phyloP scores from a whole-genome alignment of 805 yeast genomes.

The Metschnikowia amazonensis region DNA sequence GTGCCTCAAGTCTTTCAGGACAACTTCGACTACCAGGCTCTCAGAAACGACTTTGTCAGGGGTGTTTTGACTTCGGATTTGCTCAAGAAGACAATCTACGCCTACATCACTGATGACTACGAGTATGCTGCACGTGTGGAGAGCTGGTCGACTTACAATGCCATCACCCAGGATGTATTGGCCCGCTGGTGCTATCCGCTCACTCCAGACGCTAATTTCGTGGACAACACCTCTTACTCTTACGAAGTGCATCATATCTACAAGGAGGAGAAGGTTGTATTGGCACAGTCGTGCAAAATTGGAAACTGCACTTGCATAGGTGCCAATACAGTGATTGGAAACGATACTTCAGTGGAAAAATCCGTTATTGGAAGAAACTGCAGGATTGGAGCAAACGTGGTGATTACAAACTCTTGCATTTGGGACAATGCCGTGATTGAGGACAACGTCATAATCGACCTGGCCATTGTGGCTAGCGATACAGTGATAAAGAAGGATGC shows the following conservation, averaged over 20 bases:
- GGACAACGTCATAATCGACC: constrained; percentile 55
- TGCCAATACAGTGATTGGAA: constrained; percentile 69
- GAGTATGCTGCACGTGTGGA: constrained; percentile 92
- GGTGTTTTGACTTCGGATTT: constrained; percentile 90
- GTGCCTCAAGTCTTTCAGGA: constrained; percentile 96
- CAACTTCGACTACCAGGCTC: constrained; percentile 87
- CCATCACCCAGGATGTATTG: constrained; percentile 82
- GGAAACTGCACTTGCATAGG: constrained; percentile 83
- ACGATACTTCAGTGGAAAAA: constrained; percentile 58
- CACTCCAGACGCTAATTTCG: constrained; percentile 78
- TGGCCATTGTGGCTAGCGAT: constrained; percentile 67
- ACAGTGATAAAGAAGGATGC: constrained; percentile 54
- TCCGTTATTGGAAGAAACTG: constrained; percentile 87
- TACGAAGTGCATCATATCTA: constrained; percentile 85
- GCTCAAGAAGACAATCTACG: constrained; percentile 84
- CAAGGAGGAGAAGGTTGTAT: constrained; percentile 80
- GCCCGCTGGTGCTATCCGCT: constrained; percentile 93
- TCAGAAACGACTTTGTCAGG: constrained; percentile 82
- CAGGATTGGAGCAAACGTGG: constrained; percentile 73
- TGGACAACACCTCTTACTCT: constrained; percentile 62
- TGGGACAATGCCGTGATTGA: constrained; percentile 81
- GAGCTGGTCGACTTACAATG: constrained; percentile 89
- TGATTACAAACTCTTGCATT: constrained; percentile 69
- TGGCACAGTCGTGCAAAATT: constrained; percentile 89
- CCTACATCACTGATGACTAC: constrained; percentile 72